A percentile compares a stretch with the other conserved stretches of the same genome.
These are phyloP conservation scores for Sanchytrium tribonematis DNA, from an alignment of 371 early-diverging fungal genomes.

Conservation along the genomic window DNA sequence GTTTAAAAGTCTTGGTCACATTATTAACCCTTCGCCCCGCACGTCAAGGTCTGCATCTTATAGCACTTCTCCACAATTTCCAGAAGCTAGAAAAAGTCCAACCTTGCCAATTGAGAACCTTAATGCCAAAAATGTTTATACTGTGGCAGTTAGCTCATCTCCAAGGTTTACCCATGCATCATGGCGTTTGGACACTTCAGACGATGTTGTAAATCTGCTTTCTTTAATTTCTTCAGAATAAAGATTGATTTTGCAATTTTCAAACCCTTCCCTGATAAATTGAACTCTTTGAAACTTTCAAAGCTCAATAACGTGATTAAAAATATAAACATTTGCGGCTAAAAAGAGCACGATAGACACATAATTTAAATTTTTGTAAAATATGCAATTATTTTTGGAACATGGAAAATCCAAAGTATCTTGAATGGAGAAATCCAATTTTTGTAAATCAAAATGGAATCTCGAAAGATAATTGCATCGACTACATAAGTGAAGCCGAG, in stretches of 20 bases:
- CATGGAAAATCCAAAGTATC: neutral
- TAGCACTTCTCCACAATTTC: neutral
- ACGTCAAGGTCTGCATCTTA: neutral
- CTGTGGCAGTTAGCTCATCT: neutral
- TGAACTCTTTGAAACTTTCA: no score
- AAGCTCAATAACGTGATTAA: no score
- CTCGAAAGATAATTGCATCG: neutral
- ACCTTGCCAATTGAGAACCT: no score
- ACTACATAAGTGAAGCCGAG: neutral
- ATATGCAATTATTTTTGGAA: neutral
- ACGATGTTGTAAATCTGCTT: neutral
- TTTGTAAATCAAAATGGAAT: neutral
- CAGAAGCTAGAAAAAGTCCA: no score
- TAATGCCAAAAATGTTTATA: neutral
- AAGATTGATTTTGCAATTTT: no score
- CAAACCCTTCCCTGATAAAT: no score
- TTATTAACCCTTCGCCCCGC: neutral
- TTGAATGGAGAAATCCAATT: neutral
- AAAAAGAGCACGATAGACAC: no score
- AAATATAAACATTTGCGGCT: no score
- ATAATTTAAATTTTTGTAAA: no score
- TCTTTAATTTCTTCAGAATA: no score
- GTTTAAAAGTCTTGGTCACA: slow-evolving; percentile 18
- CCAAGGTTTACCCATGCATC: neutral
- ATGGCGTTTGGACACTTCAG: neutral